These are phyloP conservation scores for Paralagenidium karlingii DNA, from an alignment of 352 stramenopile species.

Conservation along the genomic window DNA sequence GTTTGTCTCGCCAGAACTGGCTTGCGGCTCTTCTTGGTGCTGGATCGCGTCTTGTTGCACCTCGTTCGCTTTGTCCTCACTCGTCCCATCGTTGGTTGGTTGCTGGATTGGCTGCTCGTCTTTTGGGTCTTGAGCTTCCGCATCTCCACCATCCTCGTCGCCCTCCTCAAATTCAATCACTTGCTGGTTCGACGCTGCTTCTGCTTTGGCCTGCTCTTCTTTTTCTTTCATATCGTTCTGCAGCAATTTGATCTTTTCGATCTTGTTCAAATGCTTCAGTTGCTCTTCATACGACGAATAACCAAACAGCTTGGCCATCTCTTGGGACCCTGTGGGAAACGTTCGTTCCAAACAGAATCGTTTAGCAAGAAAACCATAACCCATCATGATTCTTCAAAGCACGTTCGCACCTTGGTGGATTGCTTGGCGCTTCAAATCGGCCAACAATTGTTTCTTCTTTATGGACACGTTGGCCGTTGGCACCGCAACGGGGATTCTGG, in stretches of 20 bases:
- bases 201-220: constrained; percentile 4
- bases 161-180: constrained; percentile 5
- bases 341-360: no score
- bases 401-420: constrained; percentile 29
- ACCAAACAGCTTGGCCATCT: constrained; percentile 65
- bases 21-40: no score
- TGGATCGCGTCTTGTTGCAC: constrained; percentile 1
- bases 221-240: constrained; percentile 25
- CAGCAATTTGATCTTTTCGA: constrained; percentile 49
- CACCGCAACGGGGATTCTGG: constrained; percentile 41
- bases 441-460: constrained; percentile 55
- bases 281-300: constrained; percentile 64
- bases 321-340: constrained; percentile 22
- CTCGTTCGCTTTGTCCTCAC: constrained; percentile 1
- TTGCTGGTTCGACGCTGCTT: constrained; percentile 3
- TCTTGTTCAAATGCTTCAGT: constrained; percentile 42
- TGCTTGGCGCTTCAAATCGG: constrained; percentile 33
- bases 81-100: no score
- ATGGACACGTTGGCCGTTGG: constrained; percentile 8
- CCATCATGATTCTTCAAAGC: no score
- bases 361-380: no score
- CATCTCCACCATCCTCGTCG: constrained; percentile 5
- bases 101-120: no score
- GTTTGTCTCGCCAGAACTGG: no score
- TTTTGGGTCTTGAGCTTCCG: constrained; percentile 1